Base-by-base conservation (phyloP, 2,329 filamentous ascomycete species). In the Conoideocrella luteorostrata region DNA sequence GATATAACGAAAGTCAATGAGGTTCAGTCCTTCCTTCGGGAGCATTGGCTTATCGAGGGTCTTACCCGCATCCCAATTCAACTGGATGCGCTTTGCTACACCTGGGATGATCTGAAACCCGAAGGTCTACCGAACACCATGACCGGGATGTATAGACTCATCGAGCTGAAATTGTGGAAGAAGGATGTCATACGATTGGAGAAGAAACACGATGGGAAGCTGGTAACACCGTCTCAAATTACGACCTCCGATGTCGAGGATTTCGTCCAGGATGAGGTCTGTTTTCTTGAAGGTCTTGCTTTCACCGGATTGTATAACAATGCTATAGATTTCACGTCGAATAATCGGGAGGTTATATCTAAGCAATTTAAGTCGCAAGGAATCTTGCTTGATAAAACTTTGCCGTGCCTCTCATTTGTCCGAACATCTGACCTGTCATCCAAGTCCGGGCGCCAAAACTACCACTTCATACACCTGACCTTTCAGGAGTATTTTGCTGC, bases 401-500 rank as follows among this genome's bases (percentile, higher is more conserved):
- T 59, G 32, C n/a, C 29, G 39, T 36, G 22, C 4, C 50, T 68
- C 7, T 69, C 67, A 9, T 68, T 67, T 51, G 47, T 67, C 5
- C 60, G 63, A 3, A 57, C 58, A 3, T 64, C 64, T 26, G 56
- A 62, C 37, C 17, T 44, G 5, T 53, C 46, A 15, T 21, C 43
- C 39, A 18, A 54, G 2, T 20, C 41, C 4, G 7, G 44, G 13
- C 23, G 52, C 17, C 50, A 39, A 44, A 57, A 28, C 20, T 69
- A 67, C 42, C 60, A 69, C 45, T 70, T 71, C 36, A 20, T 69
- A 21, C 67, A 71, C 45, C 48, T 69, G 10, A 69, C 66, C 1
- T 67, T 65, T 47, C 65, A 69, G 44, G 67, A 69, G 47, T 69
- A 57, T 41, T 69, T 70, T 53, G 65, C 62, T 0, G 67, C 67